Evolutionary conservation across 768 basidiomycete genomes (phyloP).

Genomic region (Candolleomyces eurysporus): DNA sequence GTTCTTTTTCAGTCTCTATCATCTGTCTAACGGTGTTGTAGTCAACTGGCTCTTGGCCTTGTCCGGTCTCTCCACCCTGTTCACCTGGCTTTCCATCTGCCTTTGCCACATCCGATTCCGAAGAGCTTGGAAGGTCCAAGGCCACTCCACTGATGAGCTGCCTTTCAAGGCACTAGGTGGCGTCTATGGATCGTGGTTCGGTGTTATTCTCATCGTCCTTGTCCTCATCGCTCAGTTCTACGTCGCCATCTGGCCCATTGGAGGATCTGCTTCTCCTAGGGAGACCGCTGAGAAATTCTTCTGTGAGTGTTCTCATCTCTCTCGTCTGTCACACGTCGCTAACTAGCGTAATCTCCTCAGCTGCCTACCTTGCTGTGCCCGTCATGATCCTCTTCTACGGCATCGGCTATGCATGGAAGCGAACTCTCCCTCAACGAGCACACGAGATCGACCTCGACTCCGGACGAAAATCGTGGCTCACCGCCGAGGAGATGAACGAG

Average conservation of each 20-base stretch:
- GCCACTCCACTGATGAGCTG: slow-evolving; percentile 43
- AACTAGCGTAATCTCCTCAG: slow-evolving; percentile 14
- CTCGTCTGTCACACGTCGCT: not conserved
- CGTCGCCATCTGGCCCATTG: slow-evolving; percentile 40
- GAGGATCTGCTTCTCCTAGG: slow-evolving; percentile 25
- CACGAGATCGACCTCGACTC: slow-evolving; percentile 43
- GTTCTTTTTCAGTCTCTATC: not conserved
- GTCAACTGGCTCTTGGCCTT: slow-evolving; percentile 47
- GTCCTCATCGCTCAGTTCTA: slow-evolving; percentile 48
- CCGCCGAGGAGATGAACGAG: slow-evolving; percentile 42
- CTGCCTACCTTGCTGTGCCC: slow-evolving; percentile 37
- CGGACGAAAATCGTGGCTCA: slow-evolving; percentile 46
- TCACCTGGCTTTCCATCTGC: slow-evolving; percentile 46
- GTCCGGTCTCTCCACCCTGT: slow-evolving; percentile 46
- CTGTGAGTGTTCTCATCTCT: slow-evolving; percentile 21
- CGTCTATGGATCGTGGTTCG: slow-evolving; percentile 44
- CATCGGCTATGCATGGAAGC: slow-evolving; percentile 40
- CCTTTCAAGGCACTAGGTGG: slow-evolving; percentile 44
- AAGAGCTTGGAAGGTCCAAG: slow-evolving; percentile 40
- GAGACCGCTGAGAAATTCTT: slow-evolving; percentile 37
- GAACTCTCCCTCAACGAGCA: slow-evolving; percentile 33
- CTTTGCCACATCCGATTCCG: slow-evolving; percentile 50
- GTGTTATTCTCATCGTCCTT: slow-evolving; percentile 37
- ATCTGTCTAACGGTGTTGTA: slow-evolving; percentile 8
- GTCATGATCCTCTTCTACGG: slow-evolving; percentile 40